Conservation (phyloP, 2,329 filamentous ascomycete genomes). For the Kalmusia sp. region DNA sequence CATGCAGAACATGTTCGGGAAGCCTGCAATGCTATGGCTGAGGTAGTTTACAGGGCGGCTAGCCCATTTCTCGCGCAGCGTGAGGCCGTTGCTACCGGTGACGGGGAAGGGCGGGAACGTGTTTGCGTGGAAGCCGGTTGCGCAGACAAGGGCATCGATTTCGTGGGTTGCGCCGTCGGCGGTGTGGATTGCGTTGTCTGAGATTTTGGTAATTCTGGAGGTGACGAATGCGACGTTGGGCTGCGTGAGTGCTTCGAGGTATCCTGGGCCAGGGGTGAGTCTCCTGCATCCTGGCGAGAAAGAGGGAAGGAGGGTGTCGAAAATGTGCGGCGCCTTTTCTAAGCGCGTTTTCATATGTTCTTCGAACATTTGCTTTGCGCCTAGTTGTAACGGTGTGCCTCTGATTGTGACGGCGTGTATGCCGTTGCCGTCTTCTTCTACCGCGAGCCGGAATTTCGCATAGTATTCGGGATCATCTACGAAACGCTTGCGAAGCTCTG, state of each 20-base stretch:
- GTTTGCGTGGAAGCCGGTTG: constrained; percentile 53
- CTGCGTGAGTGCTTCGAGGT: constrained; percentile 56
- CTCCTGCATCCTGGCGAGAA: constrained; percentile 57
- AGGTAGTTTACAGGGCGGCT: constrained; percentile 40
- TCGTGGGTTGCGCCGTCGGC: constrained; percentile 47
- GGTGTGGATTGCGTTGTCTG: constrained; percentile 48
- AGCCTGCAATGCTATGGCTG: constrained; percentile 33
- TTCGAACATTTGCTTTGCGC: constrained; percentile 46
- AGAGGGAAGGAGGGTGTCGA: constrained; percentile 49
- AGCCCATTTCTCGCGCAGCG: constrained; percentile 45
- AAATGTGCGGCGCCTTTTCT: constrained; percentile 47
- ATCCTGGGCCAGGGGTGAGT: constrained; percentile 59
- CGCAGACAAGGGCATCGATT: constrained; percentile 54
- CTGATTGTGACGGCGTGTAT: constrained; percentile 42
- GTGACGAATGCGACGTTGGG: constrained; percentile 50
- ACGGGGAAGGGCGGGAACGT: constrained; percentile 50
- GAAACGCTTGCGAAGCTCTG: constrained; percentile 33
- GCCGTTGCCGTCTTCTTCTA: constrained; percentile 43
- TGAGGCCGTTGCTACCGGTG: constrained; percentile 33
- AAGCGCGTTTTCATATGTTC: constrained; percentile 51
- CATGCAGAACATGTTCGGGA: constrained; percentile 53
- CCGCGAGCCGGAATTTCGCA: constrained; percentile 34
- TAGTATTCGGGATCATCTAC: constrained; percentile 38
- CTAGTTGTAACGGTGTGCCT: constrained; percentile 47
- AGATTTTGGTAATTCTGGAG: constrained; percentile 43